Conservation (phyloP, 1,284 basidiomycete species). For the Irpex sp. region DNA sequence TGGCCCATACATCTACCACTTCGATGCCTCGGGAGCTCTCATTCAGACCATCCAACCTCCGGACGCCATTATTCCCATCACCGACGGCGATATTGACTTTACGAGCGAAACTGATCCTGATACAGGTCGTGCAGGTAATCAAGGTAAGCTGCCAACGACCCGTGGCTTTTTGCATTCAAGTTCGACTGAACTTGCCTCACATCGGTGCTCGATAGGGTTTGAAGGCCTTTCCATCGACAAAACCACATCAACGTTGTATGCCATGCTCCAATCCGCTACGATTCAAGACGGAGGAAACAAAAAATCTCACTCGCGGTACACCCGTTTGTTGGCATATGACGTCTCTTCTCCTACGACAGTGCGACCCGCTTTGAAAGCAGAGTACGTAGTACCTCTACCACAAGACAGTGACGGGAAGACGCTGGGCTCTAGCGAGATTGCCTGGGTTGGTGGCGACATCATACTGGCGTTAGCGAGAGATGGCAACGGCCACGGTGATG, state of each 20-base stretch:
- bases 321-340: slow-evolving; percentile 56
- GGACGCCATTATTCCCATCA: slow-evolving; percentile 45
- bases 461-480: slow-evolving; percentile 63
- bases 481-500: slow-evolving; percentile 56
- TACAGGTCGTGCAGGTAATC: slow-evolving; percentile 46
- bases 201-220: slow-evolving; percentile 39
- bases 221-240: slow-evolving; percentile 59
- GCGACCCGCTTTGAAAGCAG: slow-evolving; percentile 40
- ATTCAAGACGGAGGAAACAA: slow-evolving; percentile 59
- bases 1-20: slow-evolving; percentile 65
- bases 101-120: slow-evolving; percentile 46
- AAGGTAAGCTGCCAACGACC: slow-evolving; percentile 31
- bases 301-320: slow-evolving; percentile 44
- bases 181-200: too few relatives aligned
- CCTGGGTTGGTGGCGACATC: slow-evolving; percentile 46
- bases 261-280: slow-evolving; percentile 59
- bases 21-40: slow-evolving; percentile 42
- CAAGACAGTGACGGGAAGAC: slow-evolving; percentile 51
- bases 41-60: slow-evolving; percentile 61
- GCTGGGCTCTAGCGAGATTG: slow-evolving; percentile 51
- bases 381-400: slow-evolving; percentile 64
- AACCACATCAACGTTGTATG: slow-evolving; percentile 49
- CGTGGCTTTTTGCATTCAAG: too few relatives aligned
- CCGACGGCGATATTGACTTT: slow-evolving; percentile 52
- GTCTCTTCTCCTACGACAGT: slow-evolving; percentile 30